phyloP scores from a whole-genome alignment of 192 early-diverging fungal species.

The Linnemannia exigua region DNA sequence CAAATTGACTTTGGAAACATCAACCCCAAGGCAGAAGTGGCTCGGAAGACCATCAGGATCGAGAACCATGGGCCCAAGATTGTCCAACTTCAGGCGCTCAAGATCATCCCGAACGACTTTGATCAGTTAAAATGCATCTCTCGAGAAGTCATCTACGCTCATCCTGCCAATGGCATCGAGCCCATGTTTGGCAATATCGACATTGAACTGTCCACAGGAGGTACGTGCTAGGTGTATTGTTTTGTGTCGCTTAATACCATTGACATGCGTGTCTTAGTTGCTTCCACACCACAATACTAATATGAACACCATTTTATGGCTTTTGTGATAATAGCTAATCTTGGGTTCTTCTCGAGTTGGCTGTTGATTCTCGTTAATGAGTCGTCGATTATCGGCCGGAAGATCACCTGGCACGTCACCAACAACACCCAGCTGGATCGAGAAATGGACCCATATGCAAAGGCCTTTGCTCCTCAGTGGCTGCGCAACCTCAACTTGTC shows the following conservation, averaged over 20 bases:
- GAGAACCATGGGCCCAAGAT: constrained; percentile 46
- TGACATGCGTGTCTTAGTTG: neutral
- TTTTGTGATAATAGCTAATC: constrained; percentile 26
- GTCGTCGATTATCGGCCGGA: constrained; percentile 41
- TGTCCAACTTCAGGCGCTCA: constrained; percentile 36
- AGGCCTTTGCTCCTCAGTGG: constrained; percentile 35
- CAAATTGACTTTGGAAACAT: constrained; percentile 51
- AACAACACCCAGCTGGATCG: constrained; percentile 50
- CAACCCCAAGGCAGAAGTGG: constrained; percentile 38
- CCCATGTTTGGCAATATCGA: constrained; percentile 57
- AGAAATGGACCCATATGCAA: constrained; percentile 52
- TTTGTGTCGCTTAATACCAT: neutral
- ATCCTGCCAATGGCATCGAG: constrained; percentile 50
- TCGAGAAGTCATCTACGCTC: constrained; percentile 26
- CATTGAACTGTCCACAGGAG: constrained; percentile 30
- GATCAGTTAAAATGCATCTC: constrained; percentile 33
- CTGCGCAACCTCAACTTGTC: constrained; percentile 38
- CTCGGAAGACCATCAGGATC: constrained; percentile 37
- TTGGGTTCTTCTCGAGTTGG: constrained; percentile 54
- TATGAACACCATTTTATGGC: neutral
- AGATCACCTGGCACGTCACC: constrained; percentile 54
- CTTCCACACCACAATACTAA: neutral
- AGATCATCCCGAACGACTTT: constrained; percentile 44
- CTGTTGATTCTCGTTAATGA: constrained; percentile 48
- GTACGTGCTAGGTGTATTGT: constrained; percentile 8